A percentile compares a stretch with the other conserved stretches of the same genome.
Conservation (phyloP, 2,329 filamentous ascomycete genomes). For the Colletotrichum godetiae region DNA sequence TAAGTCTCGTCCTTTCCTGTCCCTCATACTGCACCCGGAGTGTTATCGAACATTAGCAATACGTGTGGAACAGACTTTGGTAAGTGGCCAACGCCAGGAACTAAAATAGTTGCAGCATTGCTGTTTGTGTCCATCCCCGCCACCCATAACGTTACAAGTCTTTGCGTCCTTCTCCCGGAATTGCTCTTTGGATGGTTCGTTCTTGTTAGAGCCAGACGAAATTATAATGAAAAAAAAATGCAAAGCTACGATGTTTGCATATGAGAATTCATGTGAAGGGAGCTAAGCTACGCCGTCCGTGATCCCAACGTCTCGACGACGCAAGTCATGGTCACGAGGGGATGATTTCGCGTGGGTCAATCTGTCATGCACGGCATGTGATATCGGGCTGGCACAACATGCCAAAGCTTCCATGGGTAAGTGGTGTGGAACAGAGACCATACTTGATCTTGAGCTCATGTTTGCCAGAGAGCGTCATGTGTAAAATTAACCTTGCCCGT, state of each 20-base stretch:
- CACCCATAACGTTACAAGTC: neutral
- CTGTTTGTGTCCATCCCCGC: neutral
- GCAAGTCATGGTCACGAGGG: conserved; percentile 2
- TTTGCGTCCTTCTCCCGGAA: neutral
- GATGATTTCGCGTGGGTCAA: neutral
- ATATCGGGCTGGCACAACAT: neutral
- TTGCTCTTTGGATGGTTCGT: neutral
- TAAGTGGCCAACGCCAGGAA: too few relatives aligned
- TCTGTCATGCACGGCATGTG: neutral
- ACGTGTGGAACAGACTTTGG: too few relatives aligned
- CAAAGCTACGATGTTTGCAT: neutral
- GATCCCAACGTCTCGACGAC: conserved; percentile 14
- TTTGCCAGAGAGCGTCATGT: neutral
- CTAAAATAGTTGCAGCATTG: too few relatives aligned
- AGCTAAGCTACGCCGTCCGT: neutral
- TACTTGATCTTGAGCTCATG: neutral
- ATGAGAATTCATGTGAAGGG: conserved; percentile 8
- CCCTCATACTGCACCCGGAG: too few relatives aligned
- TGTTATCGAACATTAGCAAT: too few relatives aligned
- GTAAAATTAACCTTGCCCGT: too few relatives aligned
- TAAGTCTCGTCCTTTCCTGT: too few relatives aligned
- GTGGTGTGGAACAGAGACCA: too few relatives aligned
- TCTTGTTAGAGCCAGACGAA: neutral
- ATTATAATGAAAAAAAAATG: neutral
- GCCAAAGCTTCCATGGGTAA: too few relatives aligned